Evolutionary conservation across 805 yeast species (phyloP), one percentile per base, ranked within the genome.

Genomic region (Yamadazyma sp.): DNA sequence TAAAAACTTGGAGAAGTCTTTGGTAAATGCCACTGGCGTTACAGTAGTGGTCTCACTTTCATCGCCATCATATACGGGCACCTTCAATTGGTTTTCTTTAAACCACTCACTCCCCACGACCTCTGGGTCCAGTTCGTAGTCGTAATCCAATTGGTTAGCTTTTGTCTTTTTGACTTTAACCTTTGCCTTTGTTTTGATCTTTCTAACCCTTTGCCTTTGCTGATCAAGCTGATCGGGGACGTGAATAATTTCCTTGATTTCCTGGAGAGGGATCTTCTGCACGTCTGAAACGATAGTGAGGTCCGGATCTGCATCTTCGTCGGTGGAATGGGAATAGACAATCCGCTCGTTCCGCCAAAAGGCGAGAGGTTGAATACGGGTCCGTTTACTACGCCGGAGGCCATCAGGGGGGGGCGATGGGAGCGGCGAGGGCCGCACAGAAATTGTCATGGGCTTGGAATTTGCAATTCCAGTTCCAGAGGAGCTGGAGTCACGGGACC

Each of bases 341-440:
- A 84, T 75, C 42, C 78, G 68, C 59, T 88, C 96, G 52, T 84
- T 85, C 55, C 84, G 76, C 96, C 96, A 88, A 55, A 73, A 84
- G 2, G 87, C 90, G 45, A 88, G 62, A 0, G 95, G 91, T 3
- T 81, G 75, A 5, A 84, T 71, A 44, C 76, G 74, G 0, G 77
- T 74, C 50, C 96, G 70, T 21, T 72, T 67, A 0, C 95, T 84
- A 46, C 85, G 64, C 45, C 95, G 67, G 2, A 76, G 51, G 0
- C 78, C 75, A 39, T 64, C 70, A 5, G 70, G 69, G 5, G 71
- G 71, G 1, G 73, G 72, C 3, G 71, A 64, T 2, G 72, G 73
- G 20, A 65, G 55, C 5, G 70, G 69, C 28, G 63, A 54, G n/a
- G 68, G 67, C 22, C 50, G 48, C 5, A 46, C 41, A 12, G 37